A percentile compares a stretch with the other conserved stretches of the same genome.
These are phyloP conservation scores for Nicotiana otophora DNA, from an alignment of 257 asterid species.

Conservation along the genomic window DNA sequence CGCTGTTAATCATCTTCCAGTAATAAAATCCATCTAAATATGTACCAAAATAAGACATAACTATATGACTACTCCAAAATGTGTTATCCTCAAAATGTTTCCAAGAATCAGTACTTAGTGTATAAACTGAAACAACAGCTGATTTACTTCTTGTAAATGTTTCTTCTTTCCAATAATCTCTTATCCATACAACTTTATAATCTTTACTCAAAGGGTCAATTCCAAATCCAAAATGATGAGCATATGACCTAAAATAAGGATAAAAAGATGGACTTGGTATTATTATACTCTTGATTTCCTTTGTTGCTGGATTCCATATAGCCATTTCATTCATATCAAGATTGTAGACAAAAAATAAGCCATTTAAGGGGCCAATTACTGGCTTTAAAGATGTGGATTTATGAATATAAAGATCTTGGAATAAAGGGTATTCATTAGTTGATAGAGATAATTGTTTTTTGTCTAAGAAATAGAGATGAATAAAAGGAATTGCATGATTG, in stretches of 20 bases:
- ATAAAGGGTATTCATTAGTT: slow-evolving; percentile 12
- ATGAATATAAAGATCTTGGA: slow-evolving; percentile 17
- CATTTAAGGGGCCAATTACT: slow-evolving; percentile 37
- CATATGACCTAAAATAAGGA: slow-evolving; percentile 16
- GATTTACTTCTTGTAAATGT: slow-evolving; percentile 2
- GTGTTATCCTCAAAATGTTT: slow-evolving; percentile 2
- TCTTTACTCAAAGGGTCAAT: slow-evolving; percentile 27
- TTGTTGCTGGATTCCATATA: slow-evolving; percentile 32
- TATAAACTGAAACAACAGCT: slow-evolving; percentile 7
- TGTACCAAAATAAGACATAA: slow-evolving; percentile 31
- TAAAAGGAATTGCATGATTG: slow-evolving; percentile 28
- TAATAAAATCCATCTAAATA: slow-evolving; percentile 43
- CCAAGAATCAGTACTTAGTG: slow-evolving; percentile 12
- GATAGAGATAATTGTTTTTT: slow-evolving; percentile 7
- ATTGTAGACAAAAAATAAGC: slow-evolving; percentile 29
- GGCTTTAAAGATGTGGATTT: slow-evolving; percentile 11
- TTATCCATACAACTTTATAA: slow-evolving; percentile 36
- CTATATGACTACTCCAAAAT: slow-evolving; percentile 18
- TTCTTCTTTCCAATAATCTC: slow-evolving; percentile 25
- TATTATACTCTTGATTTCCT: slow-evolving; percentile 36
- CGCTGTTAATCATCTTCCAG: slow-evolving; percentile 27
- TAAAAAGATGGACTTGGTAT: slow-evolving; percentile 4
- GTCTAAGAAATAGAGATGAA: slow-evolving; percentile 24
- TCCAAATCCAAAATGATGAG: slow-evolving; percentile 36
- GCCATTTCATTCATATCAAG: slow-evolving; percentile 19